These are phyloP conservation scores for Lipomyces kockii DNA, from an alignment of 805 yeast species.

Conservation along the genomic window DNA sequence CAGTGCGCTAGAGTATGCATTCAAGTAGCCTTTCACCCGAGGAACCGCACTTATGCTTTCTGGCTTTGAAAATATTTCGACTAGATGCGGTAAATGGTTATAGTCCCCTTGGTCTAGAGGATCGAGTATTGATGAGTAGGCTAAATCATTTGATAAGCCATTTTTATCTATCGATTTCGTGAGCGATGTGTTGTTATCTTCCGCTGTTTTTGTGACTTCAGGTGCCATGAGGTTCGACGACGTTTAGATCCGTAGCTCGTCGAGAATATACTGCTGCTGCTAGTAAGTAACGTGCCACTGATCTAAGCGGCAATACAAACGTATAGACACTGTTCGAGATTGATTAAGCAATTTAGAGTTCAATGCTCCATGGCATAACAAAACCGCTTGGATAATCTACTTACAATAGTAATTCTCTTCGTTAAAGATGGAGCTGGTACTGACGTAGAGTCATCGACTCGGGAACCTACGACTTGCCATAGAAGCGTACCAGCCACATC, in stretches of 20 bases:
- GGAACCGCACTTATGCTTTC: slow-evolving; percentile 7
- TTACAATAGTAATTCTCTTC: not conserved
- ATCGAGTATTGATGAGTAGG: slow-evolving; percentile 12
- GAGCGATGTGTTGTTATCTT: not conserved
- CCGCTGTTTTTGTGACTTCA: not conserved
- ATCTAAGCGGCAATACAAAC: not conserved
- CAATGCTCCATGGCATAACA: not conserved
- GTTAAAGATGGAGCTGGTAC: not conserved
- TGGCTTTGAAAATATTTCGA: slow-evolving; percentile 29
- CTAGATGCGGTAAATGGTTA: slow-evolving; percentile 31
- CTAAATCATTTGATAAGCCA: not conserved
- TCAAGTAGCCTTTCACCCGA: slow-evolving; percentile 9
- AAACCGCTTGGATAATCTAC: not conserved
- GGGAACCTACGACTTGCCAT: too few species aligned
- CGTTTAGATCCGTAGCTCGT: not conserved
- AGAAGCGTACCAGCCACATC: not conserved
- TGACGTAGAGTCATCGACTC: not conserved
- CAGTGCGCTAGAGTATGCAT: slow-evolving; percentile 9
- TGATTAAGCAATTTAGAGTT: not conserved
- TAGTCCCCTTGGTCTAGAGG: slow-evolving; percentile 35
- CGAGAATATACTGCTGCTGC: not conserved
- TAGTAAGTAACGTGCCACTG: not conserved
- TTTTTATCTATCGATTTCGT: not conserved
- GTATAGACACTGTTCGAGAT: not conserved
- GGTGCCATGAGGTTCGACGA: not conserved